Evolutionary conservation across 495 filamentous ascomycete genomes (phyloP), one percentile per base, ranked within the genome.

Genomic region (Hypoxylon subgilvum): DNA sequence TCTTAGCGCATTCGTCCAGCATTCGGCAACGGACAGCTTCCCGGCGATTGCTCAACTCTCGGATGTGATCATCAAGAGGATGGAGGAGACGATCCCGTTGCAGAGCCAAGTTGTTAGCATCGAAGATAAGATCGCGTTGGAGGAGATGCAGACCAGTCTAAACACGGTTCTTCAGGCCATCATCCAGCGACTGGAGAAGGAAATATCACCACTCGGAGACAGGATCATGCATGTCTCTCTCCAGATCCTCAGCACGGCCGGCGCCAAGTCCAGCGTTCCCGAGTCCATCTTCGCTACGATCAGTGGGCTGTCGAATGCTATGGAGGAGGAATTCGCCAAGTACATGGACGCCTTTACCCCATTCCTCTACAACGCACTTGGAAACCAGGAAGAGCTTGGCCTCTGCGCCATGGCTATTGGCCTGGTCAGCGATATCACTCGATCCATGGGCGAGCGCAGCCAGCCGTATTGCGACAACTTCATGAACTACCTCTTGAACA

Each of bases 381-480:
- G 84, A 52, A 97, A 97, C 79, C 91, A 96, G 56, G 94, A 98
- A 61, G 94, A 97, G 75, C 88, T 91, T 22, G 86, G 83, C 72
- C 81, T 97, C 27, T 98, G 95, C 79, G 84, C 92, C 30, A 96
- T 98, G 89, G 93, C 94, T 46, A 97, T 97, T 73, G 94, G 94
- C 50, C 79, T 97, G 36, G 92, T 97, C 55, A 96, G 93, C 71
- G 94, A 98, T 69, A 91, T 98, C 66, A 88, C 90, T 21, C 89
- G 94, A 57, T 92, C 92, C 7, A 78, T 97, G 73, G 91, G 91
- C 67, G 88, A 90, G 68, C 86, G 87, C 69, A 87, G 92, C 63
- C 89, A 92, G 74, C 94, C 93, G 42, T 97, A 85, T 77, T 98
- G 94, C 75, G 95, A 98, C 66, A 79, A 82, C 52, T 97, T 97